These are phyloP conservation scores for Medicago ruthenica DNA, from an alignment of 306 rosid genomes.

Conservation along the genomic window DNA sequence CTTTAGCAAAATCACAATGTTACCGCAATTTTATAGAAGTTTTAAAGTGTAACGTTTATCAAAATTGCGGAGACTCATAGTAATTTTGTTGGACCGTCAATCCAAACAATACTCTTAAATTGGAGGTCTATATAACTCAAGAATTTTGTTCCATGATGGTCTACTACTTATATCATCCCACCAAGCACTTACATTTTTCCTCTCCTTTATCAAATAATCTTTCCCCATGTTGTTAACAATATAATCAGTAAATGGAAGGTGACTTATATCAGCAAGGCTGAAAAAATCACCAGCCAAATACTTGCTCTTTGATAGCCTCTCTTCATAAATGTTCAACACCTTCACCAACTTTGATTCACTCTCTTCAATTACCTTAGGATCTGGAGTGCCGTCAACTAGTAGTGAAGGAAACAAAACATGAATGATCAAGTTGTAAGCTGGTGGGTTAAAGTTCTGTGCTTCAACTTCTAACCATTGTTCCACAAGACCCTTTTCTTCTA, in stretches of 20 bases:
- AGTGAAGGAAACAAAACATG: constrained; percentile 37
- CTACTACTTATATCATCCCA: constrained; percentile 61
- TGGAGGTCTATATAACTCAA: constrained; percentile 17
- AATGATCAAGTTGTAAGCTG: constrained; percentile 31
- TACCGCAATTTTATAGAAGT: background rate
- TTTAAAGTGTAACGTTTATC: background rate
- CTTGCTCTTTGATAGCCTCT: constrained; percentile 57
- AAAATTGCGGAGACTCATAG: background rate
- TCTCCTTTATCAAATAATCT: constrained; percentile 43
- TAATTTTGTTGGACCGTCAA: background rate
- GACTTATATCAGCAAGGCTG: constrained; percentile 63
- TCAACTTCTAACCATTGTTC: constrained; percentile 73
- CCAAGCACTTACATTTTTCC: constrained; percentile 57
- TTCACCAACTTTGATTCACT: constrained; percentile 55
- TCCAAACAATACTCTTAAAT: background rate
- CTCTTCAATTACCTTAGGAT: constrained; percentile 54
- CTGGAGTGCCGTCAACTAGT: constrained; percentile 2
- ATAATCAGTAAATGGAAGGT: constrained; percentile 52
- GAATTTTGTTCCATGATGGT: constrained; percentile 58
- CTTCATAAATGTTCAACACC: constrained; percentile 61
- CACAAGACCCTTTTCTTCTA: constrained; percentile 58
- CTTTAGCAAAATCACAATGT: background rate
- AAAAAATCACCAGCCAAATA: constrained; percentile 65
- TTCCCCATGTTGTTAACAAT: constrained; percentile 49
- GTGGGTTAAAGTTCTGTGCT: constrained; percentile 45